A percentile compares a stretch with the other conserved stretches of the same genome.
Evolutionary conservation across 2,329 filamentous ascomycete genomes (phyloP).

Genomic region (Fusarium sp.): DNA sequence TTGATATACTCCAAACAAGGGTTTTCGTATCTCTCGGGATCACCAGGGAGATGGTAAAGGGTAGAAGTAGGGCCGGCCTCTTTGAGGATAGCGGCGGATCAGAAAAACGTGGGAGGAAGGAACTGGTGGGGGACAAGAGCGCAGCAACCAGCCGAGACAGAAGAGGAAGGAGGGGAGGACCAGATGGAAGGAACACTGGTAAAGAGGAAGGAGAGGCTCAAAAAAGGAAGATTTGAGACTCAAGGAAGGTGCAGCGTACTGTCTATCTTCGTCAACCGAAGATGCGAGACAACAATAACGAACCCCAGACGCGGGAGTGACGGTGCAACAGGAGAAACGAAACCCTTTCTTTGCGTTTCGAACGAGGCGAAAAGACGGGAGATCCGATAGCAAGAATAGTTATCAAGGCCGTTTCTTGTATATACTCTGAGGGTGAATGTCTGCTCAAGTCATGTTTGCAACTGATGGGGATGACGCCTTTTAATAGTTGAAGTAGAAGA

Average conservation of each 20-base stretch:
- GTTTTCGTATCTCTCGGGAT: conserved; percentile 5
- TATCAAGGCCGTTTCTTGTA: neutral
- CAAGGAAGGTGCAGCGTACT: conserved; percentile 3
- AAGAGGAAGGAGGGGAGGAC: conserved; percentile 8
- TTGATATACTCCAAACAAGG: conserved; percentile 16
- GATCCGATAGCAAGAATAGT: conserved; percentile 8
- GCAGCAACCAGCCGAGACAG: conserved; percentile 40
- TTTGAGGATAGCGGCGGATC: conserved; percentile 18
- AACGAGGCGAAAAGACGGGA: conserved; percentile 31
- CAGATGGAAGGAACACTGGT: neutral
- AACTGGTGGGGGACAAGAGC: conserved; percentile 37
- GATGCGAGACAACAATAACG: conserved; percentile 39
- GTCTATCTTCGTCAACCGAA: conserved; percentile 30
- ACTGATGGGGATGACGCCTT: conserved; percentile 2
- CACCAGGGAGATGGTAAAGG: conserved; percentile 14
- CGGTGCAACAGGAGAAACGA: conserved; percentile 39
- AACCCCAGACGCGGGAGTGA: conserved; percentile 41
- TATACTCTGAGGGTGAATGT: neutral
- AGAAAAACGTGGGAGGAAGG: conserved; percentile 40
- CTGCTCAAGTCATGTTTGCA: neutral
- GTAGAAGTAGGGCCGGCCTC: conserved; percentile 20
- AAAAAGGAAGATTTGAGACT: neutral
- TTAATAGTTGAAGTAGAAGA: conserved; percentile 34
- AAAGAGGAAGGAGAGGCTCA: conserved; percentile 20
- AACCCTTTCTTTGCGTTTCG: conserved; percentile 33